Evolutionary conservation across 2,329 filamentous ascomycete genomes (phyloP).

Genomic region (Aspergillus sp.): DNA sequence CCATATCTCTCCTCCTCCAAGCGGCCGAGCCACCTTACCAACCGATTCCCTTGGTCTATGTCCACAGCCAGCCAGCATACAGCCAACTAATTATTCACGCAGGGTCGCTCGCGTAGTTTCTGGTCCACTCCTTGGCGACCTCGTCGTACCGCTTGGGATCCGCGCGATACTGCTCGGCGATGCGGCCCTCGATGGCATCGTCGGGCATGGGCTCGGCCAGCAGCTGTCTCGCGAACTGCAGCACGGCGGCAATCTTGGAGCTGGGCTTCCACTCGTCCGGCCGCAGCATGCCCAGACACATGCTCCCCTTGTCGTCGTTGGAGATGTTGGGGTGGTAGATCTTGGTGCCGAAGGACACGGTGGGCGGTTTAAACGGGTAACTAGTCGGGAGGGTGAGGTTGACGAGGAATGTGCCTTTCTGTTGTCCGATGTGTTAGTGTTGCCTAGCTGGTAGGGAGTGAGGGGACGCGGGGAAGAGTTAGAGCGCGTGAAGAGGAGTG

Average conservation of each 20-base stretch:
- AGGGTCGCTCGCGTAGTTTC: constrained; percentile 66
- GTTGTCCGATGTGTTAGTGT: constrained; percentile 3
- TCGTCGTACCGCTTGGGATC: constrained; percentile 62
- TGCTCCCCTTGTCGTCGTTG: constrained; percentile 73
- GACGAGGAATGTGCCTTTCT: constrained; percentile 67
- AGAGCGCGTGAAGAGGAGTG: no score
- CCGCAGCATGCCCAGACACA: constrained; percentile 79
- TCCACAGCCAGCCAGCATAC: no score
- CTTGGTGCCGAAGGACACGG: constrained; percentile 71
- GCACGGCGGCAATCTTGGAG: constrained; percentile 63
- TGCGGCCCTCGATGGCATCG: constrained; percentile 76
- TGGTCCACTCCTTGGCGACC: constrained; percentile 63
- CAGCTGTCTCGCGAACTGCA: constrained; percentile 66
- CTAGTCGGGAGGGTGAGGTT: constrained; percentile 63
- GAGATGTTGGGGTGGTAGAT: constrained; percentile 94
- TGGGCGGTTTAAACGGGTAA: constrained; percentile 85
- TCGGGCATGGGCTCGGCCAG: constrained; percentile 76
- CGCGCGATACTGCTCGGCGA: constrained; percentile 72
- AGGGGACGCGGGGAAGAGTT: no score
- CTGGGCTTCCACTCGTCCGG: constrained; percentile 87
- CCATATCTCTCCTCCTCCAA: no score
- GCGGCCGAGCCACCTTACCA: no score
- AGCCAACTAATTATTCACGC: no score
- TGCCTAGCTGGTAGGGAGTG: background rate
- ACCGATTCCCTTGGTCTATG: no score